phyloP scores from a whole-genome alignment of 23 red algal species.

The Agarophyton chilense region DNA sequence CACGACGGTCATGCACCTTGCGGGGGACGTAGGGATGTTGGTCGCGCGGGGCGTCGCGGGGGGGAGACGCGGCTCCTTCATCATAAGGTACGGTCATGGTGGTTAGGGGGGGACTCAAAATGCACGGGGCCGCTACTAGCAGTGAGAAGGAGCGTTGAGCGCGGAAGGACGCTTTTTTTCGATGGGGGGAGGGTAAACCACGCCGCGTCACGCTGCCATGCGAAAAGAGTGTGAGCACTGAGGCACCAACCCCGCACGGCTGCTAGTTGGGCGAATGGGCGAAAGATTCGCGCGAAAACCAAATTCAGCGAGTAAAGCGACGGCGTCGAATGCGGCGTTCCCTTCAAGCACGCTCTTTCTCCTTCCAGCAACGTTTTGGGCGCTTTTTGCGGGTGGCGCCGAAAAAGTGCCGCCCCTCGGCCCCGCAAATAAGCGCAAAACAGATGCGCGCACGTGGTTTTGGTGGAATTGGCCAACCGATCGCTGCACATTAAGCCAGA shows the following conservation, averaged over 20 bases:
- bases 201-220: slow-evolving; percentile 30
- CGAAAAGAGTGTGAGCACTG: slow-evolving; percentile 34
- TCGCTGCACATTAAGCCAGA: slow-evolving; percentile 12
- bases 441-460: neutral
- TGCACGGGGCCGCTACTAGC: slow-evolving; percentile 3
- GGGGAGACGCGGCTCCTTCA: slow-evolving; percentile 23
- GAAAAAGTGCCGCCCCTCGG: neutral
- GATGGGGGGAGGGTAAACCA: neutral
- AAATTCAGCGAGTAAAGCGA: slow-evolving; percentile 1
- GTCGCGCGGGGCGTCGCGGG: slow-evolving; percentile 11
- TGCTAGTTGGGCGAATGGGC: slow-evolving; percentile 8
- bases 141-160: slow-evolving; percentile 12
- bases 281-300: slow-evolving; percentile 41
- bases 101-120: neutral
- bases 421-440: slow-evolving; percentile 2
- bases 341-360: neutral
- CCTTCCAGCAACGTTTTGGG: slow-evolving; percentile 17
- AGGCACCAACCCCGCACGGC: neutral
- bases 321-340: too few species aligned
- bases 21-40: neutral
- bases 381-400: neutral
- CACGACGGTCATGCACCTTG: neutral
- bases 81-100: slow-evolving; percentile 24
- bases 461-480: neutral
- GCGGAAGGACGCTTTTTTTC: neutral